A percentile compares a stretch with the other conserved stretches of the same genome.
These are phyloP conservation scores for Suhomyces wounanorum DNA, from an alignment of 1,139 yeast genomes.

Conservation along the genomic window DNA sequence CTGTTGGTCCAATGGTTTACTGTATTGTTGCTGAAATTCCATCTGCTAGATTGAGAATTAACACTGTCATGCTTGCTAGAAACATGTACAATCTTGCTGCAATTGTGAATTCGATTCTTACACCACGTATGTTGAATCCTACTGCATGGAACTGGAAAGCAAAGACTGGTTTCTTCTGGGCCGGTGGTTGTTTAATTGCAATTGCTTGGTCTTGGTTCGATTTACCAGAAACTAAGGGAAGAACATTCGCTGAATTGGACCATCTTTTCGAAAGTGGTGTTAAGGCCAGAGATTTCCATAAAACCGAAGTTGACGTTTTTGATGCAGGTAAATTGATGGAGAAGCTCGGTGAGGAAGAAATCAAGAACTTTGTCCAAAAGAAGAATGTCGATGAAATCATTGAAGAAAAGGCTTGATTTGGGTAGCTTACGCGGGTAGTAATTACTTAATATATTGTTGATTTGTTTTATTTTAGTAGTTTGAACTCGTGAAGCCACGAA, in stretches of 20 bases:
- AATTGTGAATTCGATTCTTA: conserved; percentile 45
- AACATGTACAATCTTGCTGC: conserved; percentile 47
- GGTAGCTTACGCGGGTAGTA: neutral
- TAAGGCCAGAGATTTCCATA: conserved; percentile 46
- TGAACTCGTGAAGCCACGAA: too few species aligned
- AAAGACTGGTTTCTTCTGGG: conserved; percentile 61
- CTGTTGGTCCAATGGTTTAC: conserved; percentile 62
- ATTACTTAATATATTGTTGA: neutral
- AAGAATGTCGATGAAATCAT: conserved; percentile 12
- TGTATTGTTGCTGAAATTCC: conserved; percentile 61
- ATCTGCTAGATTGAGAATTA: conserved; percentile 54
- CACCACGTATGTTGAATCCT: conserved; percentile 63
- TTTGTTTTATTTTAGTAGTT: neutral
- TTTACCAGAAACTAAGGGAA: conserved; percentile 59
- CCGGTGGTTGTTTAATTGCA: conserved; percentile 44
- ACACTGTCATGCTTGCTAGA: conserved; percentile 58
- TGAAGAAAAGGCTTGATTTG: conserved; percentile 11
- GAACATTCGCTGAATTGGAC: conserved; percentile 64
- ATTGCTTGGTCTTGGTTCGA: conserved; percentile 52
- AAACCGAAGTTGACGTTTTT: conserved; percentile 28
- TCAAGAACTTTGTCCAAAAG: conserved; percentile 32
- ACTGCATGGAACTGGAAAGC: conserved; percentile 61
- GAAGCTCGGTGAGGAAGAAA: conserved; percentile 37
- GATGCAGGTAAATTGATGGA: conserved; percentile 35
- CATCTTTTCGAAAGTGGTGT: conserved; percentile 45